Evolutionary conservation across 176 grass and related monocot genomes (phyloP).

Genomic region (sorghum (Sorghum bicolor)): DNA sequence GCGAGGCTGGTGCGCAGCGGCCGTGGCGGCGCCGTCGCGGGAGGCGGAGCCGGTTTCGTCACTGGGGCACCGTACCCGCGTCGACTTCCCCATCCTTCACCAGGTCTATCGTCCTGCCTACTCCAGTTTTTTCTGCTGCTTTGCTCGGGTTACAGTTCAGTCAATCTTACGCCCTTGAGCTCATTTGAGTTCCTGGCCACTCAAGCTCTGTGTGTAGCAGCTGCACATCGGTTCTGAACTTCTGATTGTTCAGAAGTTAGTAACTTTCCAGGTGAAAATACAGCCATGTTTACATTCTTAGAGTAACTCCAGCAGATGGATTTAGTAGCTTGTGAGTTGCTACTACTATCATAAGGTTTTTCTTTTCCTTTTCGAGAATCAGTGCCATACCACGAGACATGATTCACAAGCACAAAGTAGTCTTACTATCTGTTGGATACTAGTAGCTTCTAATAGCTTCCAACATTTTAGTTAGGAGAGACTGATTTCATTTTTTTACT

Average conservation of each 20-base stretch:
- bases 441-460: background rate
- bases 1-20: constrained; percentile 7
- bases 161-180: background rate
- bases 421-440: background rate
- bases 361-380: background rate
- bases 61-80: constrained; percentile 60
- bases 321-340: background rate
- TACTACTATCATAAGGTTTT: background rate
- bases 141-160: background rate
- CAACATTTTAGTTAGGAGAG: background rate
- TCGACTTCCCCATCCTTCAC: constrained; percentile 89
- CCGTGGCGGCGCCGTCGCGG: constrained; percentile 41
- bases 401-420: background rate
- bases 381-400: background rate
- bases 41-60: constrained; percentile 54
- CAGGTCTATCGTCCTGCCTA: constrained; percentile 39
- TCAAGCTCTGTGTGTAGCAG: background rate
- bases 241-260: background rate
- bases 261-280: background rate
- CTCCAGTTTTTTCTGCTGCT: too few species aligned
- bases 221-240: background rate
- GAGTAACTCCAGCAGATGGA: background rate
- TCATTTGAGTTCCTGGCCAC: background rate
- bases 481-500: background rate
- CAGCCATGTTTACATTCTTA: background rate